Base-by-base conservation (phyloP, 495 filamentous ascomycete genomes). In the Talaromyces proteolyticus region DNA sequence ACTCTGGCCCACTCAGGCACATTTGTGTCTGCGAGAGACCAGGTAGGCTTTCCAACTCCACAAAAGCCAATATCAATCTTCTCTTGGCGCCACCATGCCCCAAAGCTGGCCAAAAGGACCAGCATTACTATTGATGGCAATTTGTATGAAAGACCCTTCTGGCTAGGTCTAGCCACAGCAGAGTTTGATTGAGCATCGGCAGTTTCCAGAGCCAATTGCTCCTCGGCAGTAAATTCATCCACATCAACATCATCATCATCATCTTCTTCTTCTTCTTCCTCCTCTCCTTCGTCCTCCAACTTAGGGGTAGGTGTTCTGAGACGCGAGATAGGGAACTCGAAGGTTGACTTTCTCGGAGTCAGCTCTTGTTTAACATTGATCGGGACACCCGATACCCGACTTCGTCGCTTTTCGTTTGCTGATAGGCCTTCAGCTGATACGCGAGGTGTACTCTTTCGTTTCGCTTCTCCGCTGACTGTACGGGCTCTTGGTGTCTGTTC, bases 1-100 rank as follows among this genome's bases (percentile, higher is more conserved):
- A 77, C 69, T 39, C 75, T 75, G 0, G 82, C 75, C 79, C 83
- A 90, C 47, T 84, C 82, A 6, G 86, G 86, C 21, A 87, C 67
- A 20, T 70, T 69, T 1, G 75, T 70, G n/a, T 74, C 67, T 8
- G 76, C 59, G 40, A 79, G 51, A 4, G 73, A 74, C 64, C 73
- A 73, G 22, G 77, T 80, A 29, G 80, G 72, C 51, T 81, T 77
- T 16, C 91, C 93, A 54, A 93, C 80, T 19, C 91, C 92, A 64
- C 93, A 98, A 64, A 92, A 98, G 21, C 93, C 93, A 38, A 96
- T 89, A 34, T 88, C 88, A 11, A 94, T 68, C 76, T 97, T 96
- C 65, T 98, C 94, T 52, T 91, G 87, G 44, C 94, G 78, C 78
- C 89, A 97, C 80, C 90, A 92, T 36, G 76, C 76, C 20, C 75